Conservation (phyloP, 2,329 filamentous ascomycete species). For the Boeremia lycopersici region DNA sequence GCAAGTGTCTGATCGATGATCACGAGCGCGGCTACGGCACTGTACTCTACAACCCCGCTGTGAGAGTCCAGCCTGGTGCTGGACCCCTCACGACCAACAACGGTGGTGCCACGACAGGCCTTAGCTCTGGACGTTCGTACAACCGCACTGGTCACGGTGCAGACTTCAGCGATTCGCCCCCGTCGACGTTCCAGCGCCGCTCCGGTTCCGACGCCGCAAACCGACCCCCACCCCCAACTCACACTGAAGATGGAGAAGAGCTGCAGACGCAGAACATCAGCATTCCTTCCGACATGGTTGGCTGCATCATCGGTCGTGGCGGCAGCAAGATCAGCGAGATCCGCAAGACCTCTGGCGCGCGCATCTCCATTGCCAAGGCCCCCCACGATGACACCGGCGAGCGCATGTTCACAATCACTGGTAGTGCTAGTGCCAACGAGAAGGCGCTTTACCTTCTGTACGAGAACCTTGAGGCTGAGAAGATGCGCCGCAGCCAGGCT, state of each 20-base stretch:
- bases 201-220: slow-evolving; percentile 81
- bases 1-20: slow-evolving; percentile 97
- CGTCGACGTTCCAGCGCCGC: slow-evolving; percentile 69
- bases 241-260: slow-evolving; percentile 96
- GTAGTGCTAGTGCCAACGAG: slow-evolving; percentile 90
- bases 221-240: slow-evolving; percentile 78
- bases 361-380: slow-evolving; percentile 97
- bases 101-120: slow-evolving; percentile 58
- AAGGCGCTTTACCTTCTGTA: slow-evolving; percentile 95
- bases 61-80: slow-evolving; percentile 74
- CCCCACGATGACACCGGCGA: slow-evolving; percentile 97
- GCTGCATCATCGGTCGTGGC: slow-evolving; percentile 95
- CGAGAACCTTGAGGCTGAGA: slow-evolving; percentile 98
- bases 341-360: slow-evolving; percentile 91
- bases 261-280: slow-evolving; percentile 99
- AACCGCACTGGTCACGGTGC: slow-evolving; percentile 94
- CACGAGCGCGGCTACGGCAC: slow-evolving; percentile 97
- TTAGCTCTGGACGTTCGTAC: slow-evolving; percentile 69
- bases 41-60: slow-evolving; percentile 94
- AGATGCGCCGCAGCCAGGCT: slow-evolving; percentile 88
- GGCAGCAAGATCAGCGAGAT: slow-evolving; percentile 99
- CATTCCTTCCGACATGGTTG: slow-evolving; percentile 99
- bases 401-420: slow-evolving; percentile 99
- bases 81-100: slow-evolving; percentile 59
- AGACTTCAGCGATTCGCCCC: slow-evolving; percentile 87